phyloP scores from a whole-genome alignment of 805 yeast genomes.

The Maudiozyma serrabonitensis region DNA sequence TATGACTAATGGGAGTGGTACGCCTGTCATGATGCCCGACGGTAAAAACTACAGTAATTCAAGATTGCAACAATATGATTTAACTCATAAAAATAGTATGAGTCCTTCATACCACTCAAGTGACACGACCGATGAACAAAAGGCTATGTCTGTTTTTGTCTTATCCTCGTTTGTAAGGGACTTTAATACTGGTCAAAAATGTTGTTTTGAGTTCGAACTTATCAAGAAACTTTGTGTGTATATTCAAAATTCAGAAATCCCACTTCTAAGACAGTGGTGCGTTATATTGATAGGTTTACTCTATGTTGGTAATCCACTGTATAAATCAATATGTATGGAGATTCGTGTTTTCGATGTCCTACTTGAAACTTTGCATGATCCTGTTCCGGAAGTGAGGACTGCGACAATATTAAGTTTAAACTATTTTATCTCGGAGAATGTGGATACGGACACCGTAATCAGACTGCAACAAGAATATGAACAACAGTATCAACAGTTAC shows the following conservation, averaged over 20 bases:
- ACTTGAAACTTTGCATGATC: conserved; percentile 59
- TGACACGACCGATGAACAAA: conserved; percentile 61
- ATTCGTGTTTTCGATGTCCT: conserved; percentile 49
- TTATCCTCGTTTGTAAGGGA: conserved; percentile 76
- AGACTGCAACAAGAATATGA: conserved; percentile 27
- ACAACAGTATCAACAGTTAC: conserved; percentile 26
- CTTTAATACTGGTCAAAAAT: conserved; percentile 67
- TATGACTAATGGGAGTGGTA: conserved; percentile 5
- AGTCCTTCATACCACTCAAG: conserved; percentile 12
- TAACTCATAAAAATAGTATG: neutral
- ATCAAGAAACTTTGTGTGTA: conserved; percentile 57
- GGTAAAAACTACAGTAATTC: conserved; percentile 1
- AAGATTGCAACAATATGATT: neutral
- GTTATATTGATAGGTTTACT: conserved; percentile 66
- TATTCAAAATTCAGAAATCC: conserved; percentile 66
- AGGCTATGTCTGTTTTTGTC: conserved; percentile 92
- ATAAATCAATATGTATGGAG: conserved; percentile 59
- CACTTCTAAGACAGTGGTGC: conserved; percentile 89
- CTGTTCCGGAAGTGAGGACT: conserved; percentile 91
- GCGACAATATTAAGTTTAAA: conserved; percentile 69
- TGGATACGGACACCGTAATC: conserved; percentile 29
- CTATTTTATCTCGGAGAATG: conserved; percentile 46
- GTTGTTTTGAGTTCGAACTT: conserved; percentile 67
- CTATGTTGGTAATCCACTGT: conserved; percentile 64
- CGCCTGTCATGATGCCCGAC: conserved; percentile 18